Conservation (phyloP, 306 rosid species). For the Herpetospermum pedunculosum region DNA sequence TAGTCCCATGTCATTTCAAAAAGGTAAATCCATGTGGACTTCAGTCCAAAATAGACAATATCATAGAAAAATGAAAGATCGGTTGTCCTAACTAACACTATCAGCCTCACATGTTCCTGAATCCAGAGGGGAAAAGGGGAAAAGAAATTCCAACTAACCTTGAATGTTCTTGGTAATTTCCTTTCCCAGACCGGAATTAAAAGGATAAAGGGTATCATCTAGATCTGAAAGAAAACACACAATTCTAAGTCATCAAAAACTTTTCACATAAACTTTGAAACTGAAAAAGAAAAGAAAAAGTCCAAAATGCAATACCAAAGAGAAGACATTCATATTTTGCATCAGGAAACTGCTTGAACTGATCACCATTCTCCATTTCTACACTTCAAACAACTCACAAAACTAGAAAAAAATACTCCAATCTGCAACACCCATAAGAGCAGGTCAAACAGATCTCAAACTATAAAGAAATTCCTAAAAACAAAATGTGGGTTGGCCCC, state of each 20-base stretch:
- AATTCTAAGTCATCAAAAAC: background rate
- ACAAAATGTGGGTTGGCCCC: background rate
- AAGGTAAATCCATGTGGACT: background rate
- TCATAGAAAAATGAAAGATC: background rate
- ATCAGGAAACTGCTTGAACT: slow-evolving; percentile 26
- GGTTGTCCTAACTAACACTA: background rate
- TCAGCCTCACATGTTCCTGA: background rate
- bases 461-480: background rate
- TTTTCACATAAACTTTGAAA: background rate
- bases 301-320: slow-evolving; percentile 37
- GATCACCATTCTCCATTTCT: slow-evolving; percentile 49
- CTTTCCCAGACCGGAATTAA: slow-evolving; percentile 48
- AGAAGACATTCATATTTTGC: slow-evolving; percentile 66
- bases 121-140: background rate
- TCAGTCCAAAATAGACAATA: background rate
- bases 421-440: background rate
- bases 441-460: background rate
- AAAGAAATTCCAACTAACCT: slow-evolving; percentile 28
- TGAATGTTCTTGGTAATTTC: slow-evolving; percentile 47
- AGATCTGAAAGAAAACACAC: slow-evolving; percentile 41
- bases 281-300: background rate
- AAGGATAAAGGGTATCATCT: slow-evolving; percentile 92
- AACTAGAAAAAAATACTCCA: background rate
- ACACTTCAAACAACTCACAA: background rate
- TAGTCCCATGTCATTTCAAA: background rate